Evolutionary conservation across 2,329 filamentous ascomycete genomes (phyloP), one percentile per base, ranked within the genome.

Genomic region (Phialemonium atrogriseum): DNA sequence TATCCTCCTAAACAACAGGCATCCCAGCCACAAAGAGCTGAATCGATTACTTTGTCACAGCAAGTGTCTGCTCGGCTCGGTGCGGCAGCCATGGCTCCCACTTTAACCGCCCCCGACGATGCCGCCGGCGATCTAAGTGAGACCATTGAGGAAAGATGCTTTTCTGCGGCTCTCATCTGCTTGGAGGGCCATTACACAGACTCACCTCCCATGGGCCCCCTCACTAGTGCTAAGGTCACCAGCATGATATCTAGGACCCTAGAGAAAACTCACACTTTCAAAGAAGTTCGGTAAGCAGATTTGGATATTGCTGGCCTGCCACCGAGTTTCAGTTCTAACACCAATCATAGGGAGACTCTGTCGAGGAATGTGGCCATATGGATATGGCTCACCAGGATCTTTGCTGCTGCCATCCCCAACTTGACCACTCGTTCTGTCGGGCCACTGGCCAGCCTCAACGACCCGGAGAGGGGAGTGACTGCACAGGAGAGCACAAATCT

Each of bases 301-400:
- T n/a, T n/a, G n/a, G n/a, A n/a, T n/a, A n/a, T n/a, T 32, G 5
- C 6, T 10, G 23, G 3, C 6, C 24, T n/a, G 21, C 18, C 15
- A 25, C 5, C n/a, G n/a, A n/a, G n/a, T n/a, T n/a, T n/a, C n/a
- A n/a, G 10, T 24, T 24, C 38, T 35, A 22, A 31, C 24, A 17
- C 12, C 16, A 5, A 5, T 6, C 10, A 10, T 37, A 77, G 73
- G 42, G 75, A 79, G 49, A 62, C 65, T 3, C 54, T 80, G 23
- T 73, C 74, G 5, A 67, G 67, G 37, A 80, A 80, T 42, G 68
- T 80, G 17, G 68, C 70, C 39, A 71, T 80, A 35, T 80, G 76
- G 76, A 70, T 79, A 43, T 77, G 74, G 59, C 58, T 80, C 36
- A 71, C 72, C 17, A 66, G 68, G 36, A 74, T 77, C 40, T 77